Conservation (phyloP, 2,329 filamentous ascomycete species). For the Cladophialophora chaetospira region DNA sequence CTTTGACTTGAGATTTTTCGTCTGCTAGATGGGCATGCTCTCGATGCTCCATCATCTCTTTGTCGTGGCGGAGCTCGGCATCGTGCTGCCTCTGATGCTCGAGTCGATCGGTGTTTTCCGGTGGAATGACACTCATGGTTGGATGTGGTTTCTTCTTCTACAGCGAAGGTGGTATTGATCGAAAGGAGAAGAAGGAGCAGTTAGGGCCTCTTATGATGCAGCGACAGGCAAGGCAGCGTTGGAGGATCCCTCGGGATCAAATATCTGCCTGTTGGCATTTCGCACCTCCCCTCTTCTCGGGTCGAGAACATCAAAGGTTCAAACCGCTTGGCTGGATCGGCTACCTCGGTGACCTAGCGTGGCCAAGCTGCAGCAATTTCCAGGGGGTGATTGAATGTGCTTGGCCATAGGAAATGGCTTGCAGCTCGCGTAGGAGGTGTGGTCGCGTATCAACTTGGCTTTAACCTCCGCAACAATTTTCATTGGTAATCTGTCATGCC, state of each 20-base stretch:
- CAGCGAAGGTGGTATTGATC: neutral
- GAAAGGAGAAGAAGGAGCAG: neutral
- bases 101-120: conserved; percentile 19
- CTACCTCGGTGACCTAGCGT: conserved; percentile 6
- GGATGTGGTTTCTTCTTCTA: neutral
- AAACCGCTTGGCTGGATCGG: neutral
- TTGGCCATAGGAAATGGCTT: neutral
- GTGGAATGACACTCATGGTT: conserved; percentile 22
- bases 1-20: conserved; percentile 3
- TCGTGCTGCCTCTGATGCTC: conserved; percentile 20
- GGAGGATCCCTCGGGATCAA: neutral
- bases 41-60: conserved; percentile 12
- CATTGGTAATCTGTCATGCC: neutral
- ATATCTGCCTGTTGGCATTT: neutral
- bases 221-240: neutral
- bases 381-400: neutral
- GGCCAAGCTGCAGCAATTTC: neutral
- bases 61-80: conserved; percentile 10
- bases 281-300: conserved; percentile 4
- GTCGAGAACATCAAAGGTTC: neutral
- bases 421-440: neutral
- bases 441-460: neutral
- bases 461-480: neutral
- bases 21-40: conserved; percentile 4
- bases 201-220: neutral